These are phyloP conservation scores for Pseudogymnoascus sp. DNA, from an alignment of 2,329 filamentous ascomycete genomes.

Conservation along the genomic window DNA sequence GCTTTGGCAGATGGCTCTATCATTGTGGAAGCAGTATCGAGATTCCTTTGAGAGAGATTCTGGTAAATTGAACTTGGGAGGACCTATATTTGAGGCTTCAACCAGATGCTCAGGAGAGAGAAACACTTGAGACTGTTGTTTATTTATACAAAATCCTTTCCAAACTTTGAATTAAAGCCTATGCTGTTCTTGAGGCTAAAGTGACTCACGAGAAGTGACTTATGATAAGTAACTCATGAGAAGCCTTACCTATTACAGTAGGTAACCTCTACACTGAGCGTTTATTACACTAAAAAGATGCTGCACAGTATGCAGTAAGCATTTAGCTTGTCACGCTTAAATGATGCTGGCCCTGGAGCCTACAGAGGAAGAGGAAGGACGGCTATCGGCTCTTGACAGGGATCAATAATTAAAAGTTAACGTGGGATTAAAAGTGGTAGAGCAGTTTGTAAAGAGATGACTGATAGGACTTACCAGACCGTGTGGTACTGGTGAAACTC, in stretches of 20 bases:
- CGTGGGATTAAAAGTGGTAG: too few relatives aligned
- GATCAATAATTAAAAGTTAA: too few relatives aligned
- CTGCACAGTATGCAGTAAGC: not conserved
- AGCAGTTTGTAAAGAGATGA: too few relatives aligned
- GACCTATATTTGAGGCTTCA: not conserved
- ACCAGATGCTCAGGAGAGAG: not conserved
- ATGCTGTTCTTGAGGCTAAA: not conserved
- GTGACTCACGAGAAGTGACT: not conserved
- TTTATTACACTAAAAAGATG: not conserved
- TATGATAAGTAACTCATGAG: not conserved
- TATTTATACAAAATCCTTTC: conserved; percentile 3
- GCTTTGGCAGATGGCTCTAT: conserved; percentile 1
- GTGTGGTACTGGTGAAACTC: too few relatives aligned
- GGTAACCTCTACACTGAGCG: not conserved
- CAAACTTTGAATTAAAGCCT: not conserved
- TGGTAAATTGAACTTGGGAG: not conserved
- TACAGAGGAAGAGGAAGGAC: not conserved
- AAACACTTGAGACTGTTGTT: not conserved
- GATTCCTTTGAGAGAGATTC: not conserved
- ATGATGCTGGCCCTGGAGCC: not conserved
- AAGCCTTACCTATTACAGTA: not conserved
- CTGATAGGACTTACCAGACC: not conserved
- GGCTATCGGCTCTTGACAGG: not conserved
- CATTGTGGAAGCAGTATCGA: not conserved
- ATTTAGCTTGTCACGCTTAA: not conserved